These are phyloP conservation scores for Lagerstroemia speciosa DNA, from an alignment of 345 rosid species.

Conservation along the genomic window DNA sequence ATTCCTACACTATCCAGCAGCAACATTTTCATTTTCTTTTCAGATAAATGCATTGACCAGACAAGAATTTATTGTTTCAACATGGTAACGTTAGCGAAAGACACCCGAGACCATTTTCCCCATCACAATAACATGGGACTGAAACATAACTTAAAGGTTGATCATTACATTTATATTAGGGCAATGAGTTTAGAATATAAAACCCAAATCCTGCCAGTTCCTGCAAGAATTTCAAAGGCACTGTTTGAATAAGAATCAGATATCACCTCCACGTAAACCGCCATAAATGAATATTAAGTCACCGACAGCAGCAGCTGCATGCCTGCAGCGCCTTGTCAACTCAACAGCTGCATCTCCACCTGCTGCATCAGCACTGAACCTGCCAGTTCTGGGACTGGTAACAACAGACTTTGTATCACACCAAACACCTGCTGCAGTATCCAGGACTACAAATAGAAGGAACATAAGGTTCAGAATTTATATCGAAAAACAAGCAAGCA, in stretches of 20 bases:
- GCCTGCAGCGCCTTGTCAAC: conserved; percentile 98
- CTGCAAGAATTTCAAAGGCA: neutral
- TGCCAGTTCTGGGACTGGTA: conserved; percentile 89
- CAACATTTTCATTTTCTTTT: too few species aligned
- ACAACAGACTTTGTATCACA: conserved; percentile 99
- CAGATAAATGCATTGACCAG: too few species aligned
- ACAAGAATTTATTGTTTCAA: too few species aligned
- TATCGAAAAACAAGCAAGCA: neutral
- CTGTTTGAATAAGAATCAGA: neutral
- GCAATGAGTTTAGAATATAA: neutral
- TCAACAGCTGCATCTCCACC: conserved; percentile 99
- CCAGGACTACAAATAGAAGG: conserved; percentile 54
- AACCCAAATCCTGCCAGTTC: too few species aligned
- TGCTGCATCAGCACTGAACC: conserved; percentile 97
- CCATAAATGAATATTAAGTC: conserved; percentile 94
- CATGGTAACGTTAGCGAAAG: neutral
- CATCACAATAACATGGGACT: neutral
- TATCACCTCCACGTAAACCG: conserved; percentile 96
- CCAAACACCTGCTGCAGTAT: conserved; percentile 99
- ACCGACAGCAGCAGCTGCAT: conserved; percentile 96
- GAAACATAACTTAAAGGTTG: too few species aligned
- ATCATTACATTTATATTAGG: neutral
- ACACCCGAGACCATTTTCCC: neutral
- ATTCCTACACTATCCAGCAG: neutral
- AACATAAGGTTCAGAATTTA: neutral